phyloP scores from a whole-genome alignment of 2,329 filamentous ascomycete species.

The Colletotrichum tamarilloi region DNA sequence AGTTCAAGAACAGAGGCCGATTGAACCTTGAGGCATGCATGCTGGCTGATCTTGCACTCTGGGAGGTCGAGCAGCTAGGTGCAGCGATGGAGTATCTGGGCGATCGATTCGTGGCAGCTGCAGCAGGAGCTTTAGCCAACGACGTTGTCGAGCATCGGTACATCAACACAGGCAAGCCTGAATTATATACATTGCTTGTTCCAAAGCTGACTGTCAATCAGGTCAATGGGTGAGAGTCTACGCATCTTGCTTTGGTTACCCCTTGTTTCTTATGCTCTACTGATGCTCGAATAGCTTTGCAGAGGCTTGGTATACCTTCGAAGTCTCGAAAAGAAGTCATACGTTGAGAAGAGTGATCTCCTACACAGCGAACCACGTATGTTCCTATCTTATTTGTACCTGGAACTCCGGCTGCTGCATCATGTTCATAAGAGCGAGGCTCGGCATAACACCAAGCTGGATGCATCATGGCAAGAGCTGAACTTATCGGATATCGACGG shows the following conservation, averaged over 20 bases:
- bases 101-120: not conserved
- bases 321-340: not conserved
- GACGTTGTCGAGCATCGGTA: not conserved
- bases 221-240: not conserved
- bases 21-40: not conserved
- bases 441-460: not conserved
- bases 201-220: not conserved
- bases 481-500: not conserved
- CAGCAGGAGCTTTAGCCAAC: not conserved
- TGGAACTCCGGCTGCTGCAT: not conserved
- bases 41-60: not conserved
- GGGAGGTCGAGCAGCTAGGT: not conserved
- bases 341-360: not conserved
- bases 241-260: not conserved
- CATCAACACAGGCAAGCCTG: no score
- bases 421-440: not conserved
- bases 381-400: not conserved
- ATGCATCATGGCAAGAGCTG: no score
- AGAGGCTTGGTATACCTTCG: not conserved
- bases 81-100: not conserved
- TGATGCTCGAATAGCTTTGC: not conserved
- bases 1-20: not conserved
- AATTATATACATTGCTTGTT: not conserved
- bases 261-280: not conserved
- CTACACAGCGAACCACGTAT: no score